Evolutionary conservation across 805 yeast genomes (phyloP), one percentile per base, ranked within the genome.

Genomic region (Komagataella kurtzmanii): DNA sequence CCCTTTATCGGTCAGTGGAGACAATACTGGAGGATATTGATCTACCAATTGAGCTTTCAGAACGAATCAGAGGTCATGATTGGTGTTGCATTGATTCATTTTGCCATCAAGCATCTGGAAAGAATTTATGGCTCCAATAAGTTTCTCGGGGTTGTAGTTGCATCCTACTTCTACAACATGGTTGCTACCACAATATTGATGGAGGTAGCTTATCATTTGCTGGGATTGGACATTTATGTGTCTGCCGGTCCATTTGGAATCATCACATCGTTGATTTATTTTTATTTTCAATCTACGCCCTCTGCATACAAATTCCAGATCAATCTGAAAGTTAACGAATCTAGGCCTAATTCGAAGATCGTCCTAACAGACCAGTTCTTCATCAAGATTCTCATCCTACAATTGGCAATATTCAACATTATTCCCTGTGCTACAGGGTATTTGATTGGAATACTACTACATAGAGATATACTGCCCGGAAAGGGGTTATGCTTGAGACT

Each of bases 1-100:
- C 88, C 88, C 2, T 79, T 73, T 57, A 68, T 82, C 7, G 57
- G 71, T 2, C 69, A 74, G 53, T 81, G 81, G 67, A 51, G 61
- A 10, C 88, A 82, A 56, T 81, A 72, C 59, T 81, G 83, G 77
- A 65, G 87, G 50, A 59, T 77, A 7, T 47, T 71, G 6, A 60
- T 73, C 6, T 74, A 70, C 56, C 87, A 80, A 59, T 24, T 76
- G 10, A 67, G 76, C n/a, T 76, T 77, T 50, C 68, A 77, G 47
- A 80, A 78, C 59, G 85, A 80, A 59, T 73, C 83, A 4, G 85
- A 82, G 61, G 77, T 73, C 53, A 52, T 77, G 18, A 56, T 79
- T 2, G 59, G 72, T 2, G 59, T 73, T 8, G 61, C 76, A 12
- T 58, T 81, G 45, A 61, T 78, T 7, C 68, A 72, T 71, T 70